These are phyloP conservation scores for Collybiopsis luxurians DNA, from an alignment of 768 basidiomycete species.

Conservation along the genomic window DNA sequence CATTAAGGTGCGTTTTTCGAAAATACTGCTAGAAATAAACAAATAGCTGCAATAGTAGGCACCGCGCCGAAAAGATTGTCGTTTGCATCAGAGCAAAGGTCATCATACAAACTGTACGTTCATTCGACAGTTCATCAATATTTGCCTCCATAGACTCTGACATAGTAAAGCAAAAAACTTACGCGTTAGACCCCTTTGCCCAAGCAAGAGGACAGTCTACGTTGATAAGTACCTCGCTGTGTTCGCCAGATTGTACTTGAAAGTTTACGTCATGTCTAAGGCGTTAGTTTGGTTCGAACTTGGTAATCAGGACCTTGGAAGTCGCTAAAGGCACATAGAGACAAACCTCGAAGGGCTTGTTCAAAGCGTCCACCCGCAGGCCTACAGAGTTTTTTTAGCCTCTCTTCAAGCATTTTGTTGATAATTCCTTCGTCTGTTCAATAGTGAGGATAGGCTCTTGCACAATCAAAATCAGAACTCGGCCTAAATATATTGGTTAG, in stretches of 20 bases:
- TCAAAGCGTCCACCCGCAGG: conserved; percentile 37
- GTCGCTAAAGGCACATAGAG: neutral
- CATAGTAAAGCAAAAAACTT: too few relatives aligned
- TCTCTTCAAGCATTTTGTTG: conserved; percentile 28
- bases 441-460: neutral
- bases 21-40: too few relatives aligned
- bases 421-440: conserved; percentile 38
- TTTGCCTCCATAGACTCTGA: too few relatives aligned
- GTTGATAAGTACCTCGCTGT: conserved; percentile 13
- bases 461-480: neutral
- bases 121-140: too few relatives aligned
- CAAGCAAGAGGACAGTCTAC: conserved; percentile 44
- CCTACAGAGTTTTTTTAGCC: conserved; percentile 33
- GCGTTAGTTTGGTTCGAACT: neutral
- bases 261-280: too few relatives aligned
- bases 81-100: conserved; percentile 41
- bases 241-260: neutral
- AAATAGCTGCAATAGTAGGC: too few relatives aligned
- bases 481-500: conserved; percentile 41
- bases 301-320: neutral
- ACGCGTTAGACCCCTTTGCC: conserved; percentile 41
- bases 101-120: conserved; percentile 32
- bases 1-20: too few relatives aligned
- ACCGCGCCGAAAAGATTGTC: too few relatives aligned
- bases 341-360: conserved; percentile 35